phyloP scores from a whole-genome alignment of 441 rosid genomes.

The Populus hybrid region DNA sequence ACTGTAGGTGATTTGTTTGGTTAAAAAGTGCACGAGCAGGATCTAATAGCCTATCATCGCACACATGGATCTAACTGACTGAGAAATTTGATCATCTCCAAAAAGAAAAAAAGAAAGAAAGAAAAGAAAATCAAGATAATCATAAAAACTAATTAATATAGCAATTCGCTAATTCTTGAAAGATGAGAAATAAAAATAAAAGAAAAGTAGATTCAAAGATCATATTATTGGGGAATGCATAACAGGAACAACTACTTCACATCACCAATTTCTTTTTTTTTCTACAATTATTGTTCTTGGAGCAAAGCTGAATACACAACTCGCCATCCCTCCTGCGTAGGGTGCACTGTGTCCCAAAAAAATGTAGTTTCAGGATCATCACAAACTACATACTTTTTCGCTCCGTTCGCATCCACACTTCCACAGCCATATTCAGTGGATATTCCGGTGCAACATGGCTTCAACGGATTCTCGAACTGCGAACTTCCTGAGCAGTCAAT shows the following conservation, averaged over 20 bases:
- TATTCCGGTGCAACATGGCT: slow-evolving; percentile 63
- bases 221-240: background rate
- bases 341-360: slow-evolving; percentile 79
- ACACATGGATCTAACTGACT: too few species aligned
- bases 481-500: slow-evolving; percentile 40
- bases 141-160: too few species aligned
- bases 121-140: too few species aligned
- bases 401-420: slow-evolving; percentile 38
- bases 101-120: too few species aligned
- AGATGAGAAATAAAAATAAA: background rate
- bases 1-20: background rate
- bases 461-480: slow-evolving; percentile 46
- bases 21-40: too few species aligned
- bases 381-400: slow-evolving; percentile 48
- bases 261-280: background rate
- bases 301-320: slow-evolving; percentile 41
- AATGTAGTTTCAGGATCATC: slow-evolving; percentile 45
- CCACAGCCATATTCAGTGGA: slow-evolving; percentile 43
- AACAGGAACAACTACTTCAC: background rate
- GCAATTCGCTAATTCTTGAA: background rate
- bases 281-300: slow-evolving; percentile 13
- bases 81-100: too few species aligned
- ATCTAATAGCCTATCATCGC: too few species aligned
- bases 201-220: background rate
- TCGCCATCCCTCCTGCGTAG: slow-evolving; percentile 60